Conservation (phyloP, 169 alveolate species). For the Babesia divergens region DNA sequence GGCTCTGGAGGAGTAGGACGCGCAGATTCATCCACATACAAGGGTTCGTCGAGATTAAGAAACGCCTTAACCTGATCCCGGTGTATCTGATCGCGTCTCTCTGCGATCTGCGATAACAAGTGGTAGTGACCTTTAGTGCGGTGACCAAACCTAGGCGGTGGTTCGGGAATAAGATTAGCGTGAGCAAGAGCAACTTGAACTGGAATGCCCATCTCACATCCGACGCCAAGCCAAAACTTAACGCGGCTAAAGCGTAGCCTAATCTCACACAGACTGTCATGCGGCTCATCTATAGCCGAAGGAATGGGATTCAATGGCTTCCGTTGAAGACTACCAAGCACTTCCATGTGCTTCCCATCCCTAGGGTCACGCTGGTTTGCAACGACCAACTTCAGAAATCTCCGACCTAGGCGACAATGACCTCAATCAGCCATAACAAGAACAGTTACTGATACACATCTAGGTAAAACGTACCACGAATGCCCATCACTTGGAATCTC, state of each 20-base stretch:
- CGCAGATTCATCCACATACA: constrained; percentile 15
- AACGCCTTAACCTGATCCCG: constrained; percentile 47
- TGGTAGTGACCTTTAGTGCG: constrained; percentile 69
- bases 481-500: constrained; percentile 77
- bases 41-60: constrained; percentile 32
- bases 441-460: not conserved
- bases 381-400: constrained; percentile 80
- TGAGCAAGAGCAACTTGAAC: constrained; percentile 54
- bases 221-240: constrained; percentile 85
- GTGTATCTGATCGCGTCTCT: constrained; percentile 42
- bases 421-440: not conserved
- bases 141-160: constrained; percentile 75
- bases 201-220: constrained; percentile 73
- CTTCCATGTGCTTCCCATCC: constrained; percentile 88
- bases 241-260: constrained; percentile 81
- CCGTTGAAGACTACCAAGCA: constrained; percentile 71
- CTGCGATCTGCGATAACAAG: constrained; percentile 50
- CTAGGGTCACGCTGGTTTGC: constrained; percentile 85
- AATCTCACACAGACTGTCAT: constrained; percentile 75
- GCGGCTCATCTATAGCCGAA: constrained; percentile 70
- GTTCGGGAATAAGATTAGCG: constrained; percentile 72
- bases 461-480: constrained; percentile 57
- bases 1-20: constrained; percentile 49
- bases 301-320: constrained; percentile 68
- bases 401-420: constrained; percentile 37